Evolutionary conservation across 345 rosid species (phyloP).

Genomic region (Orychophragmus violaceus): DNA sequence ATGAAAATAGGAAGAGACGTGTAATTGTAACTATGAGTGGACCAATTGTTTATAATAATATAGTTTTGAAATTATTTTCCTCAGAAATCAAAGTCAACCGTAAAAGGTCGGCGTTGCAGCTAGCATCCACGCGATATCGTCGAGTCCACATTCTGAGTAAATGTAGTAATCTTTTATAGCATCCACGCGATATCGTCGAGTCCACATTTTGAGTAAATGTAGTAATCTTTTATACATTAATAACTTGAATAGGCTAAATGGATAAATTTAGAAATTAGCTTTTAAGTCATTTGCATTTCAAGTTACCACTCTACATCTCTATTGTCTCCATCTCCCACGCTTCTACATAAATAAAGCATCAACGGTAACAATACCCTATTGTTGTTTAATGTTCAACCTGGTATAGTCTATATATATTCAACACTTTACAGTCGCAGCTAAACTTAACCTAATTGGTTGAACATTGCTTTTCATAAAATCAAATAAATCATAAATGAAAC

Average conservation of each 20-base stretch:
- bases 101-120: conserved; percentile 27
- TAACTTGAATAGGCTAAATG: neutral
- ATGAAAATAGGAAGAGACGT: conserved; percentile 5
- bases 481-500: neutral
- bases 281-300: neutral
- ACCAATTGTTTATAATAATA: neutral
- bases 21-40: conserved; percentile 1
- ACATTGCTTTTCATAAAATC: neutral
- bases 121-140: conserved; percentile 25
- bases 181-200: conserved; percentile 19
- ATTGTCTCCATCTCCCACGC: neutral
- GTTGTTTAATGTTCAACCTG: neutral
- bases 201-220: conserved; percentile 9
- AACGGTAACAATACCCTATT: neutral
- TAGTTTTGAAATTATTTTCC: neutral
- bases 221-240: neutral
- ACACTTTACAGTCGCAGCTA: neutral
- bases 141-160: conserved; percentile 19
- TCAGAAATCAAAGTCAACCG: conserved; percentile 18
- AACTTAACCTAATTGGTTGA: neutral
- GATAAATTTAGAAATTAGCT: neutral
- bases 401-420: neutral
- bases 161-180: neutral
- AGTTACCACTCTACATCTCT: neutral
- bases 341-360: neutral